phyloP scores from a whole-genome alignment of 1,139 yeast genomes.

The Candida frijolesensis region DNA sequence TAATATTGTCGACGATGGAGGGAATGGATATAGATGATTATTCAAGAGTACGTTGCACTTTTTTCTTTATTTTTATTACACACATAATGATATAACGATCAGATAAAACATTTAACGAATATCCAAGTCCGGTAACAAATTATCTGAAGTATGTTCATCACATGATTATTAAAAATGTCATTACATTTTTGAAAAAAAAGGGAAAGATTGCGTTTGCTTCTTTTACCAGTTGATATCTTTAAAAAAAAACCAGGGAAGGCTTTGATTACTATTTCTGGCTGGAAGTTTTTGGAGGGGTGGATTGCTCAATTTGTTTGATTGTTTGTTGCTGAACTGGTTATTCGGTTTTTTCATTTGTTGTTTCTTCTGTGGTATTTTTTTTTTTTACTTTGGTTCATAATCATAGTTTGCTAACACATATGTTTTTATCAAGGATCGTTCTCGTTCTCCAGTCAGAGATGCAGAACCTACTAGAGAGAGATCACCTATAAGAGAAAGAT shows the following conservation, averaged over 20 bases:
- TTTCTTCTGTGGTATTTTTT: constrained; percentile 2
- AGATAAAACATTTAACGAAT: background rate
- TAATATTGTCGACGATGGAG: constrained; percentile 30
- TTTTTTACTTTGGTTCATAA: constrained; percentile 4
- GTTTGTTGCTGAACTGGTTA: constrained; percentile 5
- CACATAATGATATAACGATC: background rate
- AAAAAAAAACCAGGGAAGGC: no score
- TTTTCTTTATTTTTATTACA: background rate
- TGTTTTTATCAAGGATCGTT: constrained; percentile 40
- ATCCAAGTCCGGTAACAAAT: constrained; percentile 8
- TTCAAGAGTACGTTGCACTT: constrained; percentile 47
- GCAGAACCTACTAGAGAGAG: constrained; percentile 17
- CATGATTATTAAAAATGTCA: no score
- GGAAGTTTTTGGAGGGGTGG: background rate
- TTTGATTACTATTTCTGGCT: no score
- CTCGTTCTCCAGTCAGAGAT: constrained; percentile 34
- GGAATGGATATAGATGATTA: constrained; percentile 59
- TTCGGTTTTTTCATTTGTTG: background rate
- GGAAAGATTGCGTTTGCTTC: no score
- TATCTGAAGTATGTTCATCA: background rate
- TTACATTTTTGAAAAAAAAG: no score
- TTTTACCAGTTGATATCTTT: no score
- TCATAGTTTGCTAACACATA: constrained; percentile 21
- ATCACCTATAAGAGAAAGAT: constrained; percentile 46
- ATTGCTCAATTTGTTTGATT: background rate